Evolutionary conservation across 176 grass and related monocot species (phyloP), one percentile per base, ranked within the genome.

Genomic region (Tillandsia leiboldiana): DNA sequence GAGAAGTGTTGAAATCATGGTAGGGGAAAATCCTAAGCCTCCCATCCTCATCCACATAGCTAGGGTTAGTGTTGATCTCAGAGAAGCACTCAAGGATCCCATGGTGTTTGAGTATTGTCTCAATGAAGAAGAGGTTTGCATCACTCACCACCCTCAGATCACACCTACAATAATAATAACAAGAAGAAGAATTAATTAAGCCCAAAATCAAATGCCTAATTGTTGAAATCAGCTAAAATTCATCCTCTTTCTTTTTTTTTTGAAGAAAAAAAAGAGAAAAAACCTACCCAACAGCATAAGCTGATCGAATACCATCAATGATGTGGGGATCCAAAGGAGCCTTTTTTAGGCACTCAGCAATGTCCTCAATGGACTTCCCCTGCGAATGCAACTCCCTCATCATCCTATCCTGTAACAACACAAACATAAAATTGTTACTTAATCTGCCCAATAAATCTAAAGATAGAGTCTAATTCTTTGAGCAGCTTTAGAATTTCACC

Each of bases 101-200:
- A 74, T 90, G 89, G 77, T 92, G 86, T n/a, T 78, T 81, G 22
- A 96, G 86, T 11, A 96, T 11, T 47, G 89, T 66, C 20, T 92
- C 81, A 78, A 96, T 92, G 86, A 96, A 96, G 86, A 96, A 89
- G 12, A 23, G 63, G 73, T 92, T 96, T 48, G 93, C 93, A 81
- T 96, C 93, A 74, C 88, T 96, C 78, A 92, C 73, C 10, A 96
- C 51, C 52, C 88, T 58, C 15, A 96, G 79, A 65, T 96, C 88
- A 67, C 93, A 96, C n/a, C 84, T 71, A 54, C 56, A 72, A 51
- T 48, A 49, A 0, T 50, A 71, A 49, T 9, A 2, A 27, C 24
- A 49, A 17, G n/a, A 26, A 75, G 2, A 10, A 65, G 27, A 67
- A 11, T 11, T 23, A 53, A 53, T 11, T 23, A 53, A 53, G 54